These are phyloP conservation scores for Posidonia australis DNA, from an alignment of 106 monocot genomes.

Conservation along the genomic window DNA sequence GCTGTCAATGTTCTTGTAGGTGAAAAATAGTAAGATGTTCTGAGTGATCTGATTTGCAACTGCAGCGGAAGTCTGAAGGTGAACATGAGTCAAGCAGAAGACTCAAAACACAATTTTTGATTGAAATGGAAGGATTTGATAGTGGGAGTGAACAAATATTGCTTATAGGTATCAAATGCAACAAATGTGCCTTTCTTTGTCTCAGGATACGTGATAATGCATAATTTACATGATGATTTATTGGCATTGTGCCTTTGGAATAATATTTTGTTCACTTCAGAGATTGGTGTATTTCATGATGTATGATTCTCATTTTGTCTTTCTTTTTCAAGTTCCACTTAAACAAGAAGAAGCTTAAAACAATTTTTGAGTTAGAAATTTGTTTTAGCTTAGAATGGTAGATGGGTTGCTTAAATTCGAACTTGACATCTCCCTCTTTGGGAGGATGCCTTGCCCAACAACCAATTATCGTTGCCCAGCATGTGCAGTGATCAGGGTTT, in stretches of 20 bases:
- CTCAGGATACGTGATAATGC: not conserved
- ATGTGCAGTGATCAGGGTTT: too few species aligned
- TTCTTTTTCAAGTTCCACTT: not conserved
- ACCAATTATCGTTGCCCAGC: too few species aligned
- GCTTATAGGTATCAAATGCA: slow-evolving; percentile 58
- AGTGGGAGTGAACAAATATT: slow-evolving; percentile 85
- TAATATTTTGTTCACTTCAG: not conserved
- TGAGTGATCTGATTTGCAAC: not conserved
- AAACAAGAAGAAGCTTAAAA: not conserved
- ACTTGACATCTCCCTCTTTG: too few species aligned
- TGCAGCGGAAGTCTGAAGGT: slow-evolving; percentile 93
- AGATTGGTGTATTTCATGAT: too few species aligned
- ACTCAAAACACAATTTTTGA: slow-evolving; percentile 90
- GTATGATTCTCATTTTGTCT: too few species aligned
- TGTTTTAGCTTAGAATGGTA: too few species aligned
- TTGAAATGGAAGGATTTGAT: slow-evolving; percentile 99
- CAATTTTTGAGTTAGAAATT: not conserved
- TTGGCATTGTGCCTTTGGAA: not conserved
- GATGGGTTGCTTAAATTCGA: too few species aligned
- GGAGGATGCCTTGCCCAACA: too few species aligned
- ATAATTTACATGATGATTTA: not conserved
- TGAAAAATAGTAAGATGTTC: not conserved
- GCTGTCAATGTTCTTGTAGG: not conserved
- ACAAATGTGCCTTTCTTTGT: not conserved
- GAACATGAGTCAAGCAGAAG: slow-evolving; percentile 98